A percentile compares a stretch with the other conserved stretches of the same genome.
phyloP scores from a whole-genome alignment of 2,329 filamentous ascomycete species.

The Scleromitrula shiraiana region DNA sequence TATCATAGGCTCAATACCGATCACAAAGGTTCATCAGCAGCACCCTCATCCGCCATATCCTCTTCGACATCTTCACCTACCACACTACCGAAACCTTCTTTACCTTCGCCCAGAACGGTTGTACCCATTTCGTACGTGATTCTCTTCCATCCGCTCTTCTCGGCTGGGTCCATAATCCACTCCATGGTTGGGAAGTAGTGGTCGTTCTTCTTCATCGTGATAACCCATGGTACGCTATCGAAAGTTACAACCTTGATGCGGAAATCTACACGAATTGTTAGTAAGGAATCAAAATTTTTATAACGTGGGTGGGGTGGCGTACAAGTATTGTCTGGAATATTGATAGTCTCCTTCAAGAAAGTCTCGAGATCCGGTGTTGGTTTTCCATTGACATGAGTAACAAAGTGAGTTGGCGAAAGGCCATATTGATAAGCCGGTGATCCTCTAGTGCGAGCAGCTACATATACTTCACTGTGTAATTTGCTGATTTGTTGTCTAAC shows the following conservation, averaged over 20 bases:
- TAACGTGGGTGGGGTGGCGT: constrained; percentile 29
- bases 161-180: constrained; percentile 55
- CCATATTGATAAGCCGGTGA: constrained; percentile 85
- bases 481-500: constrained; percentile 97
- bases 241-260: constrained; percentile 95
- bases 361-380: constrained; percentile 72
- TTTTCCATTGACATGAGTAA: constrained; percentile 89
- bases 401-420: constrained; percentile 92
- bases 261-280: constrained; percentile 55
- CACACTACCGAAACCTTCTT: constrained; percentile 28
- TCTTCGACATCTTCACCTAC: constrained; percentile 22
- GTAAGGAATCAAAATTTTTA: background rate
- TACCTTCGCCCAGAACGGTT: constrained; percentile 44
- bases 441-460: constrained; percentile 76
- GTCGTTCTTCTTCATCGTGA: constrained; percentile 99
- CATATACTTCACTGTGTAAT: constrained; percentile 92
- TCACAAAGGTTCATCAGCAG: constrained; percentile 8
- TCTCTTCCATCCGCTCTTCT: constrained; percentile 54
- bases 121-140: constrained; percentile 53
- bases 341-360: constrained; percentile 73
- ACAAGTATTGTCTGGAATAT: constrained; percentile 93
- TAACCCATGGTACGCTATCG: constrained; percentile 97
- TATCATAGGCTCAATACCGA: no score
- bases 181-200: constrained; percentile 78
- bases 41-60: constrained; percentile 18